A percentile compares a stretch with the other conserved stretches of the same genome.
phyloP scores from a whole-genome alignment of 768 basidiomycete species.

The Glaciozyma antarctica region DNA sequence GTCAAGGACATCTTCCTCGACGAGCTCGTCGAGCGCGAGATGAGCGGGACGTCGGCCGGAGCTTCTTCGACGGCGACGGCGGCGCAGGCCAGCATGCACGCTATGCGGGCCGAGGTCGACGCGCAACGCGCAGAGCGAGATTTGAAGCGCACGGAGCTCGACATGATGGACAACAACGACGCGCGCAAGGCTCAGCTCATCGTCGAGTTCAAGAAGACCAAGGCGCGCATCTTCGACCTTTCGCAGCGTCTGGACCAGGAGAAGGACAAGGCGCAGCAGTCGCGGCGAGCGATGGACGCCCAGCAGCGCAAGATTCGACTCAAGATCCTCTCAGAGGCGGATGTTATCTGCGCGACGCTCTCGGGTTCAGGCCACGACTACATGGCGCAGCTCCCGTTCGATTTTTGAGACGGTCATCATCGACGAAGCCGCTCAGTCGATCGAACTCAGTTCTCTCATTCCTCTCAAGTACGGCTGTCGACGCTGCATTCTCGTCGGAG shows the following conservation, averaged over 20 bases:
- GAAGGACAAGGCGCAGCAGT: slow-evolving; percentile 73
- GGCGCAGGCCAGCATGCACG: slow-evolving; percentile 48
- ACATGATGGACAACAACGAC: slow-evolving; percentile 51
- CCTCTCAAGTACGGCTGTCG: slow-evolving; percentile 78
- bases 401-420: slow-evolving; percentile 96
- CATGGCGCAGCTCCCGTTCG: slow-evolving; percentile 55
- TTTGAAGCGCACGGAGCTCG: slow-evolving; percentile 55
- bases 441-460: slow-evolving; percentile 88
- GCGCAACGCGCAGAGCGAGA: slow-evolving; percentile 54
- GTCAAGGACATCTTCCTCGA: slow-evolving; percentile 83
- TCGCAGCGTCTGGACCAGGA: slow-evolving; percentile 63
- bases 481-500: slow-evolving; percentile 88
- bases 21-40: slow-evolving; percentile 66
- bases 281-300: slow-evolving; percentile 70
- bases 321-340: slow-evolving; percentile 74
- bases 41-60: slow-evolving; percentile 40
- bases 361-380: slow-evolving; percentile 87
- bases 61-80: slow-evolving; percentile 43
- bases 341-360: slow-evolving; percentile 86
- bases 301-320: slow-evolving; percentile 60
- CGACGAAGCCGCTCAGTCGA: slow-evolving; percentile 94
- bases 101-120: slow-evolving; percentile 59
- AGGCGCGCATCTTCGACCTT: slow-evolving; percentile 54
- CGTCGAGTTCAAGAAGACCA: slow-evolving; percentile 59
- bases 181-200: slow-evolving; percentile 52